Evolutionary conservation across 225 moss, liverwort and hornwort species (phyloP).

Genomic region (Polytrichum formosum): DNA sequence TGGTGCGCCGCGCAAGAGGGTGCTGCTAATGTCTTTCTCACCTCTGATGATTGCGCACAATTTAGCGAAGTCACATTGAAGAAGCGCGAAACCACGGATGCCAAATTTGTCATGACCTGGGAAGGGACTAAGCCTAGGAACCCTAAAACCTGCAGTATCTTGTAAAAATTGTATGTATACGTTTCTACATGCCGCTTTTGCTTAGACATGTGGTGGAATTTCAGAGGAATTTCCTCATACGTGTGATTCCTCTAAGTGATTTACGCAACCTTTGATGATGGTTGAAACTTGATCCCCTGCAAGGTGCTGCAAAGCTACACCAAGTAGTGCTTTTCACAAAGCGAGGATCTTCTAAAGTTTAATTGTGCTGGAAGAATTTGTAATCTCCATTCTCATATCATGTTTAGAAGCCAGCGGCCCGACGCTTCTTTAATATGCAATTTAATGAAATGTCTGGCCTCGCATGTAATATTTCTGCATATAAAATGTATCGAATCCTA

Average conservation of each 20-base stretch:
- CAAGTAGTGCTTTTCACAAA: too few relatives aligned
- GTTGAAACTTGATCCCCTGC: neutral
- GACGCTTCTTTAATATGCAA: too few relatives aligned
- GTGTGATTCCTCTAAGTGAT: neutral
- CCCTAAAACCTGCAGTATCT: neutral
- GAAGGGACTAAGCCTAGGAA: neutral
- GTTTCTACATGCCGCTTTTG: neutral
- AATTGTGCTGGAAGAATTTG: too few relatives aligned
- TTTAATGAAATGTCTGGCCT: too few relatives aligned
- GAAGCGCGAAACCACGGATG: neutral
- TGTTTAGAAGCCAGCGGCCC: too few relatives aligned
- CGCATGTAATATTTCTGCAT: too few relatives aligned
- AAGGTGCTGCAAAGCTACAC: neutral
- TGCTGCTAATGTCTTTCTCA: conserved; percentile 4
- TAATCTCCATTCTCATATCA: too few relatives aligned
- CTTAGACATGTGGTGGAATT: neutral
- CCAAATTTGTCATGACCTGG: neutral
- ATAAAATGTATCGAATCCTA: too few relatives aligned
- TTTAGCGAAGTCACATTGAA: conserved; percentile 13
- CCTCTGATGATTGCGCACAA: conserved; percentile 15
- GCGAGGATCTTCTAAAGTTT: too few relatives aligned
- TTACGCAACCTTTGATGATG: neutral
- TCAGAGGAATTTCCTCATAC: neutral
- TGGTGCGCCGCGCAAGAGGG: conserved; percentile 17
- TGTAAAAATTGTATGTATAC: neutral